phyloP scores from a whole-genome alignment of 768 basidiomycete species.

The Russula olivacea region DNA sequence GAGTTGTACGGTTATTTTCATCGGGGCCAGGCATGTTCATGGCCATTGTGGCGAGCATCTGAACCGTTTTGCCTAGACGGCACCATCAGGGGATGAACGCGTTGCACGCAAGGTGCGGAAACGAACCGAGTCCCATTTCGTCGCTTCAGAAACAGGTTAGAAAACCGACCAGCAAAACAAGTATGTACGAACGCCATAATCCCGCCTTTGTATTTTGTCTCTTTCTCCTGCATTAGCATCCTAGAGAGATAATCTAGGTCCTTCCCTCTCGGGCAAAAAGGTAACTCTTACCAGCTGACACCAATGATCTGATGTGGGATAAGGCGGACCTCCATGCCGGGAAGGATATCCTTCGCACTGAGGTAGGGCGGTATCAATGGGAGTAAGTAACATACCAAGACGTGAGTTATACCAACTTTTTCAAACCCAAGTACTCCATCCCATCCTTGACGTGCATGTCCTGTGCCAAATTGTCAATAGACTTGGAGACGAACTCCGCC shows the following conservation, averaged over 20 bases:
- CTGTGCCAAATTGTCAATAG: conserved; percentile 53
- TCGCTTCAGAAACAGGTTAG: conserved; percentile 37
- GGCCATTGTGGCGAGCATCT: conserved; percentile 76
- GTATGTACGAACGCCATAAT: conserved; percentile 48
- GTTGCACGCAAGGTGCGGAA: background rate
- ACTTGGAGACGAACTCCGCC: conserved; percentile 55
- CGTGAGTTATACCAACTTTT: conserved; percentile 35
- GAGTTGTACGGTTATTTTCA: conserved; percentile 49
- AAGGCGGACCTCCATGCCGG: conserved; percentile 63
- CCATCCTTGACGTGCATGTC: conserved; percentile 48
- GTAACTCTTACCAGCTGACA: conserved; percentile 55
- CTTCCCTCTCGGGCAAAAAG: background rate
- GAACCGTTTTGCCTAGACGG: conserved; percentile 57
- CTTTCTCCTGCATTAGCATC: conserved; percentile 63
- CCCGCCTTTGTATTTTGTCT: conserved; percentile 47
- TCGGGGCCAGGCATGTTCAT: conserved; percentile 50
- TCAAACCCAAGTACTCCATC: conserved; percentile 46
- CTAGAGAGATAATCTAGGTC: conserved; percentile 28
- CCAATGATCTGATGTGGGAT: conserved; percentile 74
- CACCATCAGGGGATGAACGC: background rate
- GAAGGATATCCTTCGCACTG: conserved; percentile 53
- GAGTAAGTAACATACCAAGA: background rate
- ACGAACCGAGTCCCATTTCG: conserved; percentile 57
- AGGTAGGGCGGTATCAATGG: conserved; percentile 3
- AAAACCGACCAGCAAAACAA: background rate